phyloP scores from a whole-genome alignment of 1,284 basidiomycete species.

The Xerocomus tenax region DNA sequence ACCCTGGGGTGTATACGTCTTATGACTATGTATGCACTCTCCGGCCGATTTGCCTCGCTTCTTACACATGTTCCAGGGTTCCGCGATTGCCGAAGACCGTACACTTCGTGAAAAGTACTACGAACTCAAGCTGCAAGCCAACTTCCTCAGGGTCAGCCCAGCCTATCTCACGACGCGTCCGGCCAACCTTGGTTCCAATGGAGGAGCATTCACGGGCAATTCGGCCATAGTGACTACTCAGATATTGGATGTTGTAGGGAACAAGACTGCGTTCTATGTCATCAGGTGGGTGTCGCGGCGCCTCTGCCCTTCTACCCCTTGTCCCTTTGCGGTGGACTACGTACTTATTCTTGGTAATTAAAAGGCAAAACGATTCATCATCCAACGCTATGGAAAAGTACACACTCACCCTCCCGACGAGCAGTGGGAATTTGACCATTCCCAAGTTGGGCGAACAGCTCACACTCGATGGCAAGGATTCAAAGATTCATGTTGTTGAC shows the following conservation, averaged over 20 bases:
- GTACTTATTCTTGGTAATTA: slow-evolving; percentile 4
- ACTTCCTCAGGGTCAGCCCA: slow-evolving; percentile 41
- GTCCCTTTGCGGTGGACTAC: neutral
- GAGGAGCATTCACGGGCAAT: slow-evolving; percentile 41
- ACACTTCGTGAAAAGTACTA: slow-evolving; percentile 45
- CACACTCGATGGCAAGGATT: slow-evolving; percentile 40
- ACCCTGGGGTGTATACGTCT: slow-evolving; percentile 42
- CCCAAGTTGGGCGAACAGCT: slow-evolving; percentile 38
- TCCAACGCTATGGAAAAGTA: slow-evolving; percentile 14
- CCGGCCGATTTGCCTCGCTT: neutral
- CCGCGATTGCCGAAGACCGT: slow-evolving; percentile 43
- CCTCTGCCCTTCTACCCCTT: neutral
- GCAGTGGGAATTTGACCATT: slow-evolving; percentile 35
- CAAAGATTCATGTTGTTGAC: slow-evolving; percentile 44
- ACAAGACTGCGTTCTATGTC: slow-evolving; percentile 41
- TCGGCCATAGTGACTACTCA: slow-evolving; percentile 40
- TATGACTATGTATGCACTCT: slow-evolving; percentile 39
- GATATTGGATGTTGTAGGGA: slow-evolving; percentile 39
- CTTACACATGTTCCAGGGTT: slow-evolving; percentile 29
- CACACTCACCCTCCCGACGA: slow-evolving; percentile 36
- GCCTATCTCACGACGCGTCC: slow-evolving; percentile 41
- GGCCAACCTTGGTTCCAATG: slow-evolving; percentile 33
- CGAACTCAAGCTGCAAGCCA: slow-evolving; percentile 42
- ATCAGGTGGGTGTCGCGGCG: slow-evolving; percentile 30
- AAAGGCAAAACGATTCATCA: slow-evolving; percentile 15